Percentiles rank a stretch among this genome's conserved stretches.
Evolutionary conservation across 179 eudicot species (phyloP).

Genomic region (Silene coronaria): DNA sequence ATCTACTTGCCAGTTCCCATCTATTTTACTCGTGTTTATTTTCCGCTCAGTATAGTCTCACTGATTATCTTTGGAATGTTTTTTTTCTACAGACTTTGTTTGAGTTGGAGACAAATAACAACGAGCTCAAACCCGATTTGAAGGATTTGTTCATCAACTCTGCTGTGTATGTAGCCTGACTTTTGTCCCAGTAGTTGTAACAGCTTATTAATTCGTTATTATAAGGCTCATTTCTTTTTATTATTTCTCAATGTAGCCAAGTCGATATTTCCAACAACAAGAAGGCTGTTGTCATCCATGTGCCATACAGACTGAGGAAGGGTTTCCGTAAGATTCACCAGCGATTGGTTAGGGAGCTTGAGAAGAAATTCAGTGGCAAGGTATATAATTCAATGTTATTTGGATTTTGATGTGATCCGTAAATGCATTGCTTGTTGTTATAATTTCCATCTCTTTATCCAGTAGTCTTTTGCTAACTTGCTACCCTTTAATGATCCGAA

Average conservation of each 20-base stretch:
- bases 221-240: not conserved
- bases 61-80: not conserved
- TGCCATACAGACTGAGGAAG: constrained; percentile 46
- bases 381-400: not conserved
- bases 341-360: constrained; percentile 44
- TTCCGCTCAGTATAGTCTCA: not conserved
- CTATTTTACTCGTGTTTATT: not conserved
- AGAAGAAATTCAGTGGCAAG: constrained; percentile 57
- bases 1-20: not conserved
- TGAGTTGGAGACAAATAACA: constrained; percentile 39
- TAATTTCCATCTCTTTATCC: not conserved
- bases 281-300: constrained; percentile 45
- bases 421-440: not conserved
- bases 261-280: constrained; percentile 40
- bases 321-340: constrained; percentile 38
- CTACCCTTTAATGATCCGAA: not conserved
- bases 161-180: constrained; percentile 30
- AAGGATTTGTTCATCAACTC: constrained; percentile 46
- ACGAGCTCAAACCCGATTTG: constrained; percentile 37
- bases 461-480: not conserved
- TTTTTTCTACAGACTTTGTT: constrained; percentile 28
- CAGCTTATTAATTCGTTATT: no score
- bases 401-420: not conserved
- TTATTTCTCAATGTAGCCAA: constrained; percentile 28
- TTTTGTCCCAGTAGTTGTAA: not conserved